These are phyloP conservation scores for Suillus placidus DNA, from an alignment of 768 basidiomycete species.

Conservation along the genomic window DNA sequence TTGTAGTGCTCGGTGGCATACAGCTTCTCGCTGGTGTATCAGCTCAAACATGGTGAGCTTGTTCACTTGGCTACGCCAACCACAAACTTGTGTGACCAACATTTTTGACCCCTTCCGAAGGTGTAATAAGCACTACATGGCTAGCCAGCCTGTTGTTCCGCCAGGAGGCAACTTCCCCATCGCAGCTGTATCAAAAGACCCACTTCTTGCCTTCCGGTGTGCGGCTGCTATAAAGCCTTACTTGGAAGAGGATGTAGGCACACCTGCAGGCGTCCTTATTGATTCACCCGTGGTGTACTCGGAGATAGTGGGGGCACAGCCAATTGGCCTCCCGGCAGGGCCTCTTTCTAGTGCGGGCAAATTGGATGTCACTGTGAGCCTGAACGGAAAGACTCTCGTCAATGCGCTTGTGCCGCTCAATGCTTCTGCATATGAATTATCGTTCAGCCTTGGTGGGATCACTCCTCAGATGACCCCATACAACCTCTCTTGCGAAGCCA, in stretches of 20 bases:
- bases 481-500: slow-evolving; percentile 31
- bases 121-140: slow-evolving; percentile 62
- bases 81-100: slow-evolving; percentile 1
- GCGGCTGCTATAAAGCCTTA: slow-evolving; percentile 62
- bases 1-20: slow-evolving; percentile 15
- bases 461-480: slow-evolving; percentile 41
- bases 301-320: slow-evolving; percentile 48
- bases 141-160: slow-evolving; percentile 40
- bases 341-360: slow-evolving; percentile 14
- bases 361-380: slow-evolving; percentile 47
- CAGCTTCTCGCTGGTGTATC: slow-evolving; percentile 19
- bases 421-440: slow-evolving; percentile 49
- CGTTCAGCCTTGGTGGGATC: slow-evolving; percentile 51
- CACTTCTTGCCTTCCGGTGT: slow-evolving; percentile 62
- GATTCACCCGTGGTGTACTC: slow-evolving; percentile 54
- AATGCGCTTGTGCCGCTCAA: slow-evolving; percentile 53
- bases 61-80: background rate
- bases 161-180: slow-evolving; percentile 55
- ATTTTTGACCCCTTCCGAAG: slow-evolving; percentile 28
- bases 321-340: slow-evolving; percentile 37
- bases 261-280: slow-evolving; percentile 50
- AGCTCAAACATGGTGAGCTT: slow-evolving; percentile 34
- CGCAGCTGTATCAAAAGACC: slow-evolving; percentile 37
- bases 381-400: slow-evolving; percentile 46
- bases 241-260: slow-evolving; percentile 52